Conservation (phyloP, 192 early-diverging fungal species). For the Entophlyctis helioformis region DNA sequence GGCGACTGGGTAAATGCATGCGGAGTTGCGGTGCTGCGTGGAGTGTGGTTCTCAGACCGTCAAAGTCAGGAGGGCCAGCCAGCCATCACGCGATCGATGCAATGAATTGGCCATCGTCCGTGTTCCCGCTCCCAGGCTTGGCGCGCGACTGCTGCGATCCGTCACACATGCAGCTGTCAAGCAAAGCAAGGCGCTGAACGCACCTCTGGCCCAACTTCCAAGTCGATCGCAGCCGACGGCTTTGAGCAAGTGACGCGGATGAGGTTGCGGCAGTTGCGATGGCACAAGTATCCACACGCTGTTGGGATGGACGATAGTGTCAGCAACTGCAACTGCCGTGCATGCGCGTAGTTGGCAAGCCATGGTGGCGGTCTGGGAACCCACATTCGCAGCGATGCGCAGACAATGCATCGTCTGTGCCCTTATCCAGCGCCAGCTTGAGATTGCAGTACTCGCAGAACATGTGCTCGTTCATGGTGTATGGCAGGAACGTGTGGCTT, state of each 20-base stretch:
- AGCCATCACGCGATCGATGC: too few species aligned
- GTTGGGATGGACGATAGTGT: constrained; percentile 1
- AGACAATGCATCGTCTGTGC: constrained; percentile 5
- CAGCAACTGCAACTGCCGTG: constrained; percentile 4
- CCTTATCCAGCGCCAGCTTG: constrained; percentile 2
- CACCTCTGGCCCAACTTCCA: constrained; percentile 18
- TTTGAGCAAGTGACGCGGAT: constrained; percentile 25
- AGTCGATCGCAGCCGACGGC: constrained; percentile 11
- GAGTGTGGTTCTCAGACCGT: too few species aligned
- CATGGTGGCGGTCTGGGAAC: too few species aligned
- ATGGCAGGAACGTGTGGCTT: constrained; percentile 27
- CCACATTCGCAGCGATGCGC: constrained; percentile 38
- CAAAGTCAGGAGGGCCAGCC: too few species aligned
- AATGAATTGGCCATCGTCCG: too few species aligned
- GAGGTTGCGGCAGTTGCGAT: constrained; percentile 33
- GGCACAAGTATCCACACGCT: constrained; percentile 39
- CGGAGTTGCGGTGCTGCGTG: too few species aligned
- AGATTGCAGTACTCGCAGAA: constrained; percentile 34
- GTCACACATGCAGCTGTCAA: too few species aligned
- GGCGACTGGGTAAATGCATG: too few species aligned
- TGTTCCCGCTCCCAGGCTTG: too few species aligned
- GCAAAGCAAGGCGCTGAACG: too few species aligned
- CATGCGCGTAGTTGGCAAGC: too few species aligned
- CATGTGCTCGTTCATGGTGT: constrained; percentile 13
- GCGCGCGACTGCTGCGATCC: too few species aligned